Evolutionary conservation across 768 basidiomycete genomes (phyloP).

Genomic region (Trametes coccinea): DNA sequence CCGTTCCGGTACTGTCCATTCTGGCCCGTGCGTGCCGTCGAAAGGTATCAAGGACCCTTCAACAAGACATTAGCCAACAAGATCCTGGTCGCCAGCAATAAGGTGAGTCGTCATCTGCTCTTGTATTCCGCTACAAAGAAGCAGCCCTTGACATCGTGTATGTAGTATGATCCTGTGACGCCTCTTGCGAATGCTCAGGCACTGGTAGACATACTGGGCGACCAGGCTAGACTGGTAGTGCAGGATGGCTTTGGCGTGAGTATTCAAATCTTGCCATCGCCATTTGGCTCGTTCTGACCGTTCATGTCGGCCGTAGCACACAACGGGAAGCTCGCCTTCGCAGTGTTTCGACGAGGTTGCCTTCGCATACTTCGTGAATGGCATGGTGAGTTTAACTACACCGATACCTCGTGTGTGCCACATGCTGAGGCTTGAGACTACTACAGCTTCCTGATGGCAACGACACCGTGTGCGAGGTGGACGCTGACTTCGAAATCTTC

Average conservation of each 20-base stretch:
- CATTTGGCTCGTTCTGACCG: no score
- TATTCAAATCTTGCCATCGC: neutral
- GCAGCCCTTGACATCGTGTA: neutral
- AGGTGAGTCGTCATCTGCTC: slow-evolving; percentile 1
- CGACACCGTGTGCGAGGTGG: neutral
- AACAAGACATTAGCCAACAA: slow-evolving; percentile 20
- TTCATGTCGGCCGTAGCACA: neutral
- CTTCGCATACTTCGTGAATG: slow-evolving; percentile 6
- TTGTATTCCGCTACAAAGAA: no score
- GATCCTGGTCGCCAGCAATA: slow-evolving; percentile 22
- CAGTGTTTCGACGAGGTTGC: slow-evolving; percentile 3
- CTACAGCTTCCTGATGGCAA: slow-evolving; percentile 3
- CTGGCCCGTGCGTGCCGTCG: slow-evolving; percentile 23
- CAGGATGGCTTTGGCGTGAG: slow-evolving; percentile 19
- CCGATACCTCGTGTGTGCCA: neutral
- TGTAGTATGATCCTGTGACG: slow-evolving; percentile 21
- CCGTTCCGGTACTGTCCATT: slow-evolving; percentile 7
- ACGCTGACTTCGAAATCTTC: slow-evolving; percentile 8
- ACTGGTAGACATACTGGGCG: slow-evolving; percentile 15
- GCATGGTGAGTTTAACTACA: neutral
- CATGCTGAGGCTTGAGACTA: neutral
- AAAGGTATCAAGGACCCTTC: slow-evolving; percentile 26
- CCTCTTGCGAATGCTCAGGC: slow-evolving; percentile 17
- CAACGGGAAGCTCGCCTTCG: slow-evolving; percentile 4
- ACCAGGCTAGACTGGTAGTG: slow-evolving; percentile 10